Base-by-base conservation (phyloP, 2,329 filamentous ascomycete species). In the Fusarium papillatum region DNA sequence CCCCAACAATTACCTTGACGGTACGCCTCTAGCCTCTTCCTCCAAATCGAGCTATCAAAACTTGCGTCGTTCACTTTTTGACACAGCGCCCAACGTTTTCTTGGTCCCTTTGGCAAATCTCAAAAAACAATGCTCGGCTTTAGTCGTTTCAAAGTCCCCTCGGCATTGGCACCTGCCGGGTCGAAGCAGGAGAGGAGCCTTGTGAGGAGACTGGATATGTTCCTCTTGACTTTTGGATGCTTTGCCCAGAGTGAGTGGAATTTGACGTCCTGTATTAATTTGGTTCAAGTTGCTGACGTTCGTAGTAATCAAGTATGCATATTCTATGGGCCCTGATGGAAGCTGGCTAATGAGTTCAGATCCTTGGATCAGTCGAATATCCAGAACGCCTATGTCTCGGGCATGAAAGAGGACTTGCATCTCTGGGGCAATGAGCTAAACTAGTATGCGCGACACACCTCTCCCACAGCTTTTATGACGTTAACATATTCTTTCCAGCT, bases 381-480 rank as follows among this genome's bases (percentile, higher is more conserved):
- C 78, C 83, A 79, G 67, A 81, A 74, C 22, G 84, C 84, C 16
- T 86, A 85, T 50, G 83, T 85, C 11, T 83, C 82, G 0, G 84
- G 84, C 1, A 85, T 86, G 84, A 82, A 84, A 34, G 80, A 83
- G 57, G 82, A 83, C 60, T 68, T 83, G 11, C 62, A 67, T 2
- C 80, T 85, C 9, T 76, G 81, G 19, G 83, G 81, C 17, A 74
- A 74, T 39, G 66, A 74, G 48, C 46, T 72, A 7, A 72, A 72
- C 34, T 69, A 63, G 70, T 72, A 48, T 14, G 66, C 16, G 3
- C 7, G 38, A 14, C 39, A 48, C 17, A 7, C 6, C 13, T 41
- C 17, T 9, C 8, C 7, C 39, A 5, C 39, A 41, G 39, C 10
- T 41, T 19, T 10, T 41, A 8, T 41, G 8, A n/a, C 19, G 39